Evolutionary conservation across 176 grass and related monocot genomes (phyloP), one percentile per base, ranked within the genome.

Genomic region (Oryza meyeriana): DNA sequence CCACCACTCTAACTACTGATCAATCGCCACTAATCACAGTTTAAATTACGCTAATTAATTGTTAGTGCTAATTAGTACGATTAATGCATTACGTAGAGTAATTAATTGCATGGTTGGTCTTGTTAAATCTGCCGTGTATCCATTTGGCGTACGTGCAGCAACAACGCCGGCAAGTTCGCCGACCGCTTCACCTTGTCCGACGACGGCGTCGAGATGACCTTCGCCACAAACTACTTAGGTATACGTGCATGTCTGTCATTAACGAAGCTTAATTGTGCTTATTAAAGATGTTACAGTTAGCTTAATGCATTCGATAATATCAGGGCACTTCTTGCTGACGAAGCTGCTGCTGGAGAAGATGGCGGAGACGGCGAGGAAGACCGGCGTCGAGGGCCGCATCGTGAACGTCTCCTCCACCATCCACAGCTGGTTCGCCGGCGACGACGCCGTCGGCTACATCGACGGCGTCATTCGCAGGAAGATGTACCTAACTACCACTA

Each of bases 141-240:
- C 12, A 18, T 5, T 1, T 2, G n/a, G 6, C 7, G 24, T 24
- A 2, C 26, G 29, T 76, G 31, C 90, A 99, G 96, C 76, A 99
- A 99, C 83, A 99, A 99, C 79, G 96, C 96, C 71, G 96, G 96
- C 78, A 93, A 94, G 80, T 99, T 89, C 82, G 90, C 93, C 22
- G 86, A 94, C 74, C 68, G 88, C 0, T 75, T 92, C 41, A 87
- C 91, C 62, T 44, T 95, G 44, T 87, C 93, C 17, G 93, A 99
- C 81, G 93, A 95, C 79, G 93, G 93, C 4, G 79, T 99, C 28
- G 96, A 99, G 93, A 95, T 92, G 93, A 99, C 93, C 64, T 99
- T 99, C 76, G 96, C 93, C 35, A 95, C 96, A 27, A 99, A 99
- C 68, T 99, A 99, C 81, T 42, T 99, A 7, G 94, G 94, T 91